A percentile compares a stretch with the other conserved stretches of the same genome.
Conservation (phyloP, 73 alveolate genomes). For the Paramecium octaurelia region DNA sequence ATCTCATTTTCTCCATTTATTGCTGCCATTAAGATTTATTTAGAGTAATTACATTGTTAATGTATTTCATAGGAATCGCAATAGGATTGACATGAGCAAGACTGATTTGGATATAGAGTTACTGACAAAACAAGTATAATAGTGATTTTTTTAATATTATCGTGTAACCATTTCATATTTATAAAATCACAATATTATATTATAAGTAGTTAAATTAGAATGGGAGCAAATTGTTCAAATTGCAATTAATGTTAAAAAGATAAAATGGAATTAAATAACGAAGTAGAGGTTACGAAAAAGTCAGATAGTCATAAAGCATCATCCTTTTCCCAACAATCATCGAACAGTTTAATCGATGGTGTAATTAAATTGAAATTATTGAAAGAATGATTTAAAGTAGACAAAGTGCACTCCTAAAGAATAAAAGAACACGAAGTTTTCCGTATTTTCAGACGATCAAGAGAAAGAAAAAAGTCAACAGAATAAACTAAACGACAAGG, state of each 20-base stretch:
- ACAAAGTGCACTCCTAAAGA: not conserved
- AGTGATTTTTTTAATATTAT: not conserved
- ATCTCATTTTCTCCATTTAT: conserved; percentile 1
- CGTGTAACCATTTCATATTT: not conserved
- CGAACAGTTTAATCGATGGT: not conserved
- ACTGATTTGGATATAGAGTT: not conserved
- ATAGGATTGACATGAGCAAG: not conserved
- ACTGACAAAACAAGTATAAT: not conserved
- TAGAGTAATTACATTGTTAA: not conserved
- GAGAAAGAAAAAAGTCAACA: not conserved
- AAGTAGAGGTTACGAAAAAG: not conserved
- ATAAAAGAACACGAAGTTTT: not conserved
- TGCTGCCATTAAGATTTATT: not conserved
- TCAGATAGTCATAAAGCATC: not conserved
- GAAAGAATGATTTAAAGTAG: not conserved
- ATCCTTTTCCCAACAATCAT: not conserved
- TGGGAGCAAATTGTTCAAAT: conserved; percentile 39
- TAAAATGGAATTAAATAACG: not conserved
- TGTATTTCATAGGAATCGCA: not conserved
- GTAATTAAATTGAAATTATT: not conserved
- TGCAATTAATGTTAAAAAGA: conserved; percentile 23
- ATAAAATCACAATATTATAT: not conserved
- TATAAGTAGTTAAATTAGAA: not conserved
- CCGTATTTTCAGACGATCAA: not conserved
- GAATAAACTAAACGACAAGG: not conserved